phyloP scores from a whole-genome alignment of 108 stramenopile genomes.

The Cyclotella sp. region DNA sequence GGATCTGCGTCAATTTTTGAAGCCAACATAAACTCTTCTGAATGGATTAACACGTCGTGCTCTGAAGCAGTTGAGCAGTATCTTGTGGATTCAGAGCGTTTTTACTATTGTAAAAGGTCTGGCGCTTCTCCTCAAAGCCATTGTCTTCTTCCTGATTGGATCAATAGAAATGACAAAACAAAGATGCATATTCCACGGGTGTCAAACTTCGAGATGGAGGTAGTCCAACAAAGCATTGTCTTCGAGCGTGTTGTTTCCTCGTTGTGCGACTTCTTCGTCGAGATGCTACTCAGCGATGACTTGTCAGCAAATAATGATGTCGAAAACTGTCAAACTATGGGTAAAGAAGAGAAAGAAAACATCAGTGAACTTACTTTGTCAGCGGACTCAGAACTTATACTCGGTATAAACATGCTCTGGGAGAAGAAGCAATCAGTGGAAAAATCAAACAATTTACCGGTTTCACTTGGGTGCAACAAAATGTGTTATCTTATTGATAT shows the following conservation, averaged over 20 bases:
- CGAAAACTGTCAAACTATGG: neutral
- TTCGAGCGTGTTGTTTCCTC: constrained; percentile 15
- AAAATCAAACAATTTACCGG: neutral
- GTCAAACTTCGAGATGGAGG: neutral
- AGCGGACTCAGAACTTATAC: neutral
- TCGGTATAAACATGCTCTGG: constrained; percentile 6
- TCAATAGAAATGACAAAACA: neutral
- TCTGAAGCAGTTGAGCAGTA: neutral
- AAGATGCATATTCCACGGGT: neutral
- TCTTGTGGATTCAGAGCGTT: constrained; percentile 22
- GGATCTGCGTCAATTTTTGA: constrained; percentile 20
- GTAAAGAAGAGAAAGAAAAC: neutral
- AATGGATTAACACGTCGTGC: constrained; percentile 4
- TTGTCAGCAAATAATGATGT: neutral
- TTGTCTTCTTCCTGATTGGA: constrained; percentile 1
- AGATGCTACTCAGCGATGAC: constrained; percentile 9
- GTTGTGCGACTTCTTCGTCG: constrained; percentile 29
- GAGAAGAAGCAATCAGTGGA: constrained; percentile 2
- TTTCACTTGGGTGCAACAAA: neutral
- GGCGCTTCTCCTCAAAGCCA: neutral
- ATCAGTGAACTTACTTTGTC: neutral
- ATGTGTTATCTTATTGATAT: constrained; percentile 24
- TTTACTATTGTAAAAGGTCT: neutral
- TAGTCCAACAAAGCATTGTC: neutral
- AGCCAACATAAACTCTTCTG: neutral